phyloP scores from a whole-genome alignment of 2,329 filamentous ascomycete genomes.

The Ambrosiella beaveri region DNA sequence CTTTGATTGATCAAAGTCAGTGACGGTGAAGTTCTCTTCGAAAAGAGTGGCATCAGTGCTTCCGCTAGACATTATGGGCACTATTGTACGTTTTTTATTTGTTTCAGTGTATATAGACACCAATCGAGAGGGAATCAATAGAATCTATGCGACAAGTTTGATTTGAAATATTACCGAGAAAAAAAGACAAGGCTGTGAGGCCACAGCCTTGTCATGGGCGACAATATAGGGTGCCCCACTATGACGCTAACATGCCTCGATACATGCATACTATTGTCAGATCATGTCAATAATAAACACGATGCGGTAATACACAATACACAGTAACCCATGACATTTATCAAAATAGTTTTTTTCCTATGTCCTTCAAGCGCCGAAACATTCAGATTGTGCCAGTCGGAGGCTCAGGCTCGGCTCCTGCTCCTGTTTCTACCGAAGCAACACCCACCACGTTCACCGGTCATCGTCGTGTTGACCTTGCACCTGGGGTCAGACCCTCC shows the following conservation, averaged over 20 bases:
- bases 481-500: constrained; percentile 54
- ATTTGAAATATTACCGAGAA: neutral
- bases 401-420: constrained; percentile 15
- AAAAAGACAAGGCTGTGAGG: constrained; percentile 4
- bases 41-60: constrained; percentile 83
- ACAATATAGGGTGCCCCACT: constrained; percentile 3
- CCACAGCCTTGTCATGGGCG: constrained; percentile 11
- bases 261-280: neutral
- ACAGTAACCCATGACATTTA: neutral
- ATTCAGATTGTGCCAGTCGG: constrained; percentile 28
- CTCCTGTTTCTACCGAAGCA: constrained; percentile 18
- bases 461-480: neutral
- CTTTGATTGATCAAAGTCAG: constrained; percentile 61
- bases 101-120: neutral
- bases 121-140: neutral
- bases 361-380: constrained; percentile 43
- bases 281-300: neutral
- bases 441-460: constrained; percentile 19
- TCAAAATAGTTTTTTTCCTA: constrained; percentile 17
- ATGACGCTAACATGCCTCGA: neutral
- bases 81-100: neutral
- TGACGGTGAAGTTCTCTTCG: constrained; percentile 80
- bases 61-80: constrained; percentile 27
- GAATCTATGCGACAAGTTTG: neutral
- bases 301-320: neutral